Evolutionary conservation across 208 protist genomes (phyloP), one percentile per base, ranked within the genome.

Genomic region (Trypanosoma congolense): DNA sequence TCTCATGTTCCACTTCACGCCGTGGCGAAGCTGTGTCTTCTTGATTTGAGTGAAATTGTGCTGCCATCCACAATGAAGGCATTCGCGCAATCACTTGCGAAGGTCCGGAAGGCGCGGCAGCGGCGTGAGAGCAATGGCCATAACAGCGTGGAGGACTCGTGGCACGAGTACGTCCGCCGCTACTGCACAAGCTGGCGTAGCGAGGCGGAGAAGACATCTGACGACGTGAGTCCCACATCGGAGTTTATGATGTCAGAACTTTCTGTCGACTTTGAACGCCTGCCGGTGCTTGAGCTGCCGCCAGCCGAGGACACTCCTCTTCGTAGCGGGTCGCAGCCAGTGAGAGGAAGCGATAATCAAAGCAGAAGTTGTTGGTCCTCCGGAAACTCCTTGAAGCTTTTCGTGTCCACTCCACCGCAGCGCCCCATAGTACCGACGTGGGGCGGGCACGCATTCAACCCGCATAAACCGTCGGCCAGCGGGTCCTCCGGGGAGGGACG

Each of bases 1-100:
- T 67, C 83, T 3, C 77, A 89, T 67, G 70, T 93, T 10, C 87
- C 87, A 0, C 55, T 93, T 35, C 81, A 91, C 56, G 79, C 74
- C 53, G 83, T 70, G n/a, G 61, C 91, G 21, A 73, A 86, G 35
- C 57, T 90, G 22, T 93, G 86, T 56, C 44, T 90, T 21, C 52
- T 93, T 19, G 77, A 93, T 69, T 56, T 93, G 22, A 41, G 59
- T 3, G 67, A 64, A 43, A 47, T 80, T 30, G 77, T 93, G 43
- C 68, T 78, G 47, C 72, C 82, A 4, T 73, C 72, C 44, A 90
- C 82, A 26, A 35, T 84, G 18, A 22, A 61, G 9, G 55, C 62
- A 14, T 93, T 93, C 41, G 64, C 50, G 40, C 19, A 49, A 16
- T 56, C 61, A 24, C 65, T 90, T 56, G 66, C 51, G 21, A 54